Conservation (phyloP, 805 yeast genomes). For the Schwanniomyces pseudopolymorphus region DNA sequence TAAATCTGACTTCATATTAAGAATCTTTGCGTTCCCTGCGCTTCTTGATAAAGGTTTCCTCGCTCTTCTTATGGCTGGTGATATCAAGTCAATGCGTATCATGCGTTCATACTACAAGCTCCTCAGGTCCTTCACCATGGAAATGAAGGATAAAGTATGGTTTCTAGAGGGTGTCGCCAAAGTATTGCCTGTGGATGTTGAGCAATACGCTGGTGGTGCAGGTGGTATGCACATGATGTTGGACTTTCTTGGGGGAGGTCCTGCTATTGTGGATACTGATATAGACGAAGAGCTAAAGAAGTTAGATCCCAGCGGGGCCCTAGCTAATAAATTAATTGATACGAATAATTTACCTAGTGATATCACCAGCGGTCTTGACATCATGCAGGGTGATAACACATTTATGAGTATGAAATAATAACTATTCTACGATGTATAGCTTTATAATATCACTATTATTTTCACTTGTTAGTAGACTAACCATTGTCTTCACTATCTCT, state of each 20-base stretch:
- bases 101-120: slow-evolving; percentile 86
- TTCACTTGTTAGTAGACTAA: no score
- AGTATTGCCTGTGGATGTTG: slow-evolving; percentile 89
- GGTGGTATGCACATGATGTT: slow-evolving; percentile 93
- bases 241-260: slow-evolving; percentile 76
- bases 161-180: slow-evolving; percentile 87
- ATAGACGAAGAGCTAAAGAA: slow-evolving; percentile 39
- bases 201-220: slow-evolving; percentile 80
- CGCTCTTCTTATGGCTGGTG: slow-evolving; percentile 78
- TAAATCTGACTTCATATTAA: slow-evolving; percentile 79
- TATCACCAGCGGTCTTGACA: slow-evolving; percentile 48
- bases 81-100: slow-evolving; percentile 83
- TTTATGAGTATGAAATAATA: slow-evolving; percentile 34
- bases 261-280: slow-evolving; percentile 38
- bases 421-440: background rate
- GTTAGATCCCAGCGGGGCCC: slow-evolving; percentile 44
- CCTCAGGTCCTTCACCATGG: slow-evolving; percentile 76
- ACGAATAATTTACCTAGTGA: slow-evolving; percentile 59
- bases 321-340: slow-evolving; percentile 50
- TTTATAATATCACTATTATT: no score
- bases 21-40: slow-evolving; percentile 94
- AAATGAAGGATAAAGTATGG: slow-evolving; percentile 90
- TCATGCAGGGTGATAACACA: slow-evolving; percentile 49
- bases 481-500: no score
- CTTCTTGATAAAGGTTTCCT: slow-evolving; percentile 78